phyloP scores from a whole-genome alignment of 176 grass and related monocot species.

The Musa schizocarpa region DNA sequence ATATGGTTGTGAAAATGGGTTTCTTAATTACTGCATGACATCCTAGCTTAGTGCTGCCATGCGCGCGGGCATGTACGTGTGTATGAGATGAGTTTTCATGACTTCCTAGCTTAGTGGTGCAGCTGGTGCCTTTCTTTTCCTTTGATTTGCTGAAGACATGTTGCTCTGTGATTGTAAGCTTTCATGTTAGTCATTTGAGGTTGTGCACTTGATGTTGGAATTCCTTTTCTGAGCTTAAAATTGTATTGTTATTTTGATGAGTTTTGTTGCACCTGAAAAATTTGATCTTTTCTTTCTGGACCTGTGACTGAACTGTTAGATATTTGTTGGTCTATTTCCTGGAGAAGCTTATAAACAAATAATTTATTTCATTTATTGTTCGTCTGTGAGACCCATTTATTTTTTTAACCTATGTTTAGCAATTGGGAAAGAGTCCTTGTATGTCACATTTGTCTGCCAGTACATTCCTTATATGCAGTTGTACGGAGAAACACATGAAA shows the following conservation, averaged over 20 bases:
- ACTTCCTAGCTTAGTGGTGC: background rate
- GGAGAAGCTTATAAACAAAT: background rate
- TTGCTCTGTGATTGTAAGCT: background rate
- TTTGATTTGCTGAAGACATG: background rate
- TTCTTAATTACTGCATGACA: background rate
- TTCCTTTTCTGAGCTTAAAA: background rate
- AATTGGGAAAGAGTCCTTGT: background rate
- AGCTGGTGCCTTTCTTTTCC: background rate
- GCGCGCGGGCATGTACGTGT: no score
- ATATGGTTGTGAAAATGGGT: no score
- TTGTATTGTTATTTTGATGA: background rate
- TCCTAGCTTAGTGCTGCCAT: background rate
- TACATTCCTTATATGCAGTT: background rate
- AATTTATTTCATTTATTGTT: background rate
- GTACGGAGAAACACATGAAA: constrained; percentile 8
- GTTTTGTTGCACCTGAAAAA: background rate
- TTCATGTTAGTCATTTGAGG: background rate
- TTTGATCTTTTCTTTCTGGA: background rate
- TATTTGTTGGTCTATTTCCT: background rate
- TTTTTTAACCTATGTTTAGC: background rate
- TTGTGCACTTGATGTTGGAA: background rate
- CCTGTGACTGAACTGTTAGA: no score
- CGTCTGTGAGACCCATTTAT: background rate
- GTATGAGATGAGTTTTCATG: no score
- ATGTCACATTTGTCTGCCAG: background rate